A percentile compares a stretch with the other conserved stretches of the same genome.
phyloP scores from a whole-genome alignment of 495 filamentous ascomycete genomes.

The Evansstolkia leycettana region DNA sequence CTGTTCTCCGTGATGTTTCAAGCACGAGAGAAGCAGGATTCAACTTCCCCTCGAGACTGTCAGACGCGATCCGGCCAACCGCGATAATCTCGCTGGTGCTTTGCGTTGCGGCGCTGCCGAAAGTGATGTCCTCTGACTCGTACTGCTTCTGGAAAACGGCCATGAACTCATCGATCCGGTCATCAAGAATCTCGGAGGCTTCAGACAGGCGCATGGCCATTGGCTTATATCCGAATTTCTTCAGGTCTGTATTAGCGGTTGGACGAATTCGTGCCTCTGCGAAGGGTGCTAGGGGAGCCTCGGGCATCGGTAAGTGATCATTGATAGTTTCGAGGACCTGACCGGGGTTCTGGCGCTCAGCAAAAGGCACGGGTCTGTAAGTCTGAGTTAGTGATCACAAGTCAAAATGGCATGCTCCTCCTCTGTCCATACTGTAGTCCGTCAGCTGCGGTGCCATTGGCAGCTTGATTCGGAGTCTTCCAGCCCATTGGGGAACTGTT shows the following conservation, averaged over 20 bases:
- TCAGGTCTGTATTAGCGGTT: conserved; percentile 69
- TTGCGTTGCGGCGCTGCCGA: conserved; percentile 76
- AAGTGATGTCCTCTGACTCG: conserved; percentile 63
- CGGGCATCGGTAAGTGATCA: conserved; percentile 52
- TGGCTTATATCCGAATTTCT: conserved; percentile 81
- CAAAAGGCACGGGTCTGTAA: conserved; percentile 47
- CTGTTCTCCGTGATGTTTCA: conserved; percentile 76
- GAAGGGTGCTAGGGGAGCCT: conserved; percentile 59
- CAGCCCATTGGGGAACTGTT: conserved; percentile 18
- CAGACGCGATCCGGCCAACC: conserved; percentile 81
- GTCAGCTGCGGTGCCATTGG: conserved; percentile 13
- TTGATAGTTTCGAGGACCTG: conserved; percentile 75
- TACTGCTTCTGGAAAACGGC: conserved; percentile 59
- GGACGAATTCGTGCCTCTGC: conserved; percentile 68
- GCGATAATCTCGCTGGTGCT: conserved; percentile 79
- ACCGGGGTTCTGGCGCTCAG: conserved; percentile 62
- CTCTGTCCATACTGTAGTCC: conserved; percentile 19
- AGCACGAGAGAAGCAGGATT: conserved; percentile 74
- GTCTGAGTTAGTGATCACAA: neutral
- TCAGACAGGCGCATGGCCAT: conserved; percentile 91
- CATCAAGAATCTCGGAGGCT: conserved; percentile 82
- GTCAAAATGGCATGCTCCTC: neutral
- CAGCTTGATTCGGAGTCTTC: conserved; percentile 11
- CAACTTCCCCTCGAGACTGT: conserved; percentile 69
- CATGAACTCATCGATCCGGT: conserved; percentile 84